Conservation (phyloP, 1,139 yeast genomes). For the Kluyveromyces marxianus region DNA sequence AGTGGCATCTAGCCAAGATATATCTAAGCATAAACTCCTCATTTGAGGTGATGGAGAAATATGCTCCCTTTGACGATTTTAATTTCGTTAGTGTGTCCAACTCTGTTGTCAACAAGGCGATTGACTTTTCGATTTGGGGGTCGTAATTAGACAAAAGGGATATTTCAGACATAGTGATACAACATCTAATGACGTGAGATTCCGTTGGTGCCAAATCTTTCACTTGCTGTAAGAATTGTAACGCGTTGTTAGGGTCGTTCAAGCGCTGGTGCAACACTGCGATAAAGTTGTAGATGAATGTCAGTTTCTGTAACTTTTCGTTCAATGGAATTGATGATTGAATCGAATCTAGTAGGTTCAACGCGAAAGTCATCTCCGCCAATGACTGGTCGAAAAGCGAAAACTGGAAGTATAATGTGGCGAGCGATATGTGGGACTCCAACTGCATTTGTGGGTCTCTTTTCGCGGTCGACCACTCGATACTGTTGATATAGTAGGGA, state of each 20-base stretch:
- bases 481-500: slow-evolving; percentile 8
- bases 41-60: background rate
- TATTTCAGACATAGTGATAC: slow-evolving; percentile 1
- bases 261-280: slow-evolving; percentile 4
- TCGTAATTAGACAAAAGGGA: slow-evolving; percentile 3
- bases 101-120: slow-evolving; percentile 2
- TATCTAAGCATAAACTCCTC: slow-evolving; percentile 13
- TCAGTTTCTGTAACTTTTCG: slow-evolving; percentile 2
- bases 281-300: slow-evolving; percentile 4
- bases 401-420: slow-evolving; percentile 15
- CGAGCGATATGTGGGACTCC: slow-evolving; percentile 9
- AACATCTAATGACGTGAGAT: slow-evolving; percentile 4
- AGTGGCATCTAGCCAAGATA: slow-evolving; percentile 18
- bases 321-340: slow-evolving; percentile 5
- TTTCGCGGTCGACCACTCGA: slow-evolving; percentile 5
- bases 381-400: slow-evolving; percentile 13
- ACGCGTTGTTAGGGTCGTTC: slow-evolving; percentile 4
- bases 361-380: slow-evolving; percentile 12
- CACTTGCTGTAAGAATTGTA: slow-evolving; percentile 3
- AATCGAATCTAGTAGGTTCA: slow-evolving; percentile 5
- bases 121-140: slow-evolving; percentile 1
- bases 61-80: background rate
- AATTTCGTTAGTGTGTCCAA: background rate
- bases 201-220: slow-evolving; percentile 5
- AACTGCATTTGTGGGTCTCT: slow-evolving; percentile 6